Evolutionary conservation across 2,329 filamentous ascomycete genomes (phyloP), one percentile per base, ranked within the genome.

Genomic region (Elsinoe batatas): DNA sequence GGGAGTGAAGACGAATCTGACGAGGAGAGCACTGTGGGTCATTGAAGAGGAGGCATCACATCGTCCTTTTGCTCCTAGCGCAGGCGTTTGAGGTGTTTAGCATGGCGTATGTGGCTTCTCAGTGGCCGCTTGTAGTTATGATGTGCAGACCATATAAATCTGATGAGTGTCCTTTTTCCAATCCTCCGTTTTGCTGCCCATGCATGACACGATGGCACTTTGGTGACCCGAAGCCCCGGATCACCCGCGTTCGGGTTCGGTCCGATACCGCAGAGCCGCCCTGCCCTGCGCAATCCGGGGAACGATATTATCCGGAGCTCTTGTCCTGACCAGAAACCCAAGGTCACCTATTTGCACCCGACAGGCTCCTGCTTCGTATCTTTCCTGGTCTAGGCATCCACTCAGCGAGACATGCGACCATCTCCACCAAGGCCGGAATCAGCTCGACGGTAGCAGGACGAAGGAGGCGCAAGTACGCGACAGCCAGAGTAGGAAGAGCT

Each of bases 1-100:
- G 72, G 75, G 49, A 71, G 71, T 4, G 75, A 76, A 54, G 75
- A 77, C 11, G 74, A 76, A 20, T 38, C 33, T 38, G 47, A 51
- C 17, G 47, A 49, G 44, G 44, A 49, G 33, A 51, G 11, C 32
- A 33, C 13, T 11, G 26, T 15, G 2, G 35, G 47, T 51, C 26
- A 18, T 6, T 37, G 17, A 17, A 37, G 47, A 35, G 18, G 35
- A 33, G 13, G 44, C 26, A 51, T 38, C 32, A 26, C 33, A 38
- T 51, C 10, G 18, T 22, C n/a, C 26, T 11, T 35, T 53, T 35
- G 36, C 17, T 58, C 46, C 35, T 13, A 58, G 57, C 57, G 57
- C 49, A n/a, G 57, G 57, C 57, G 57, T 58, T 58, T 15, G 30
- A 38, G 57, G 53, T 18, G 37, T 43, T 10, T 51, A 44, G 40